Evolutionary conservation across 1,284 basidiomycete genomes (phyloP), one percentile per base, ranked within the genome.

Genomic region (Ceraceosorus guamensis): DNA sequence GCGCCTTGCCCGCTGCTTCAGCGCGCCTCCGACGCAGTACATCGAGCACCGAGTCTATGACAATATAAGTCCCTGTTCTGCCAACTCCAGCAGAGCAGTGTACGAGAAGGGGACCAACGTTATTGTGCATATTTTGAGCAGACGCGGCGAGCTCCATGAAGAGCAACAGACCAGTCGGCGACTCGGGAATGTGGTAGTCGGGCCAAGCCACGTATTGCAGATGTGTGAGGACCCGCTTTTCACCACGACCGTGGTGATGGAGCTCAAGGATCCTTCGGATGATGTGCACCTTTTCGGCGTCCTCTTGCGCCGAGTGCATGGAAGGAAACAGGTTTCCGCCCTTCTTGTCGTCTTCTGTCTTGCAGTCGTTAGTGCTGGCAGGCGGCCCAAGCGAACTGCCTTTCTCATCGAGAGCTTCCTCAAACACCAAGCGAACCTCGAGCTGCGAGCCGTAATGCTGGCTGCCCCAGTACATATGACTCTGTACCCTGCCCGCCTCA

Each of bases 401-500:
- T 7, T 44, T 50, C 6, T 18, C 50, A 48, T 62, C 56, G 5
- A 61, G 46, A 16, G 49, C 55, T 18, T 60, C 57, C 53, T 72
- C 68, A 33, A 67, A 61, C 24, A 69, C 43, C 60, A 66, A 57
- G 41, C 56, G 57, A 39, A 71, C 46, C 0, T 59, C 52, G 31
- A 71, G 59, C 18, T 41, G 33, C 3, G 56, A 53, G 89, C 90
- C 91, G 71, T 87, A 92, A 30, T 78, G 75, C 11, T 81, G 80
- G 32, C 85, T 83, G 30, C 82, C 80, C 91, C 92, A 97, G 77
- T 98, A 98, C 34, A 85, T 81, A 44, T 90, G 89, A 73, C 92
- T 95, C 77, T 98, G 96, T 63, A 90, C 80, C 66, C 85, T 83
- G 5, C 89, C 84, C 41, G 87, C 89, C 77, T 98, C 93, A 62